phyloP scores from a whole-genome alignment of 2,329 filamentous ascomycete genomes.

The Colletotrichum salicis region DNA sequence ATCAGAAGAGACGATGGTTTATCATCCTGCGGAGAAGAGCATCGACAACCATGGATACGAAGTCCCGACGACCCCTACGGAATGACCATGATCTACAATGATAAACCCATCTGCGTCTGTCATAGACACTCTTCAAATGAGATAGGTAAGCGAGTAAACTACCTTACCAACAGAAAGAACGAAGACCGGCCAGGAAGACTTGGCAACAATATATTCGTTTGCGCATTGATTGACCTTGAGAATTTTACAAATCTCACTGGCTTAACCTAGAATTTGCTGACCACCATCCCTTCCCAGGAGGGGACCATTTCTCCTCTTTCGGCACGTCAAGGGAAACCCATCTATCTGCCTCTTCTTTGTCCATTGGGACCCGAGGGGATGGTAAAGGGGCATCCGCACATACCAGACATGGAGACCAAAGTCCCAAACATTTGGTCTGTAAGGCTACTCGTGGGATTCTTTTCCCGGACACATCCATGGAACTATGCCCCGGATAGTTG shows the following conservation, averaged over 20 bases:
- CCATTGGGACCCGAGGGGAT: neutral
- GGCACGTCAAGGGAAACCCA: too few relatives aligned
- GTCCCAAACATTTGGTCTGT: neutral
- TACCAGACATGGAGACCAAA: neutral
- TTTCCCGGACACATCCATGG: neutral
- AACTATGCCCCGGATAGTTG: neutral
- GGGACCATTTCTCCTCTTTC: neutral
- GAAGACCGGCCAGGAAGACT: neutral
- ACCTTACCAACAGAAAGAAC: neutral
- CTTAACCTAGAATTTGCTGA: neutral
- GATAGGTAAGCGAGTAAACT: too few relatives aligned
- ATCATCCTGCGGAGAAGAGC: too few relatives aligned
- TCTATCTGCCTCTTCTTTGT: neutral
- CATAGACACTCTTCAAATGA: too few relatives aligned
- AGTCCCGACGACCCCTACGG: too few relatives aligned
- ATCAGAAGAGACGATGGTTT: too few relatives aligned
- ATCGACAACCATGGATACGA: too few relatives aligned
- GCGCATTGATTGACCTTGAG: too few relatives aligned
- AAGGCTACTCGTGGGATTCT: neutral
- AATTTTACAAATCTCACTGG: neutral
- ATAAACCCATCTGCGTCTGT: too few relatives aligned
- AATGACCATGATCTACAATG: too few relatives aligned
- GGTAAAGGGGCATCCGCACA: neutral
- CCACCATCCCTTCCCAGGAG: neutral
- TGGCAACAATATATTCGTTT: neutral